A percentile compares a stretch with the other conserved stretches of the same genome.
Conservation (phyloP, 306 rosid species). For the Inga oerstediana region DNA sequence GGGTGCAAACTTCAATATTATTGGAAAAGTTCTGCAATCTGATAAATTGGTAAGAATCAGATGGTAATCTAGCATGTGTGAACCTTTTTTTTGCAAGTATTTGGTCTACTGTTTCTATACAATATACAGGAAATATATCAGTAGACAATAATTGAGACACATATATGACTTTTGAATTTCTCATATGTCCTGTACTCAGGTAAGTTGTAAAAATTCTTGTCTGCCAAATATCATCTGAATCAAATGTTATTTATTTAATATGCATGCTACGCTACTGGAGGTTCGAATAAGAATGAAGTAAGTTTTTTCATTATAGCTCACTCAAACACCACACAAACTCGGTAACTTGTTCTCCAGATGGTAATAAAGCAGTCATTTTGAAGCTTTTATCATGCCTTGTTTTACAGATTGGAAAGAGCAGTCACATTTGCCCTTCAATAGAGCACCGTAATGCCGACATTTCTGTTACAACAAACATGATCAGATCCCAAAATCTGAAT, state of each 20-base stretch:
- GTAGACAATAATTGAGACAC: too few relatives aligned
- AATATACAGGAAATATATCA: too few relatives aligned
- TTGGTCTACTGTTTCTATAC: too few relatives aligned
- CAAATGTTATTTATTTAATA: not conserved
- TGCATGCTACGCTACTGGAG: not conserved
- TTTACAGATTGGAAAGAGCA: constrained; percentile 44
- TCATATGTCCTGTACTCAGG: not conserved
- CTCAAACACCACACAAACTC: not conserved
- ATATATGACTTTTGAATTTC: not conserved
- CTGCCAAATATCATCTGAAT: not conserved
- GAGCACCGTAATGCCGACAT: not conserved
- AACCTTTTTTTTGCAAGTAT: too few relatives aligned
- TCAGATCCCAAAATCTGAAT: constrained; percentile 41
- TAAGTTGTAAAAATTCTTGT: not conserved
- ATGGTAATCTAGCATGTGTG: not conserved
- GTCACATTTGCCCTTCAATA: constrained; percentile 22
- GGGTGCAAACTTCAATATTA: constrained; percentile 29
- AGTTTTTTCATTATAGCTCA: not conserved
- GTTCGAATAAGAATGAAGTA: not conserved
- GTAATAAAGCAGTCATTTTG: not conserved
- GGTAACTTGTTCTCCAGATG: not conserved
- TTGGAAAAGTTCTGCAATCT: constrained; percentile 38
- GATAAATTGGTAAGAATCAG: constrained; percentile 38
- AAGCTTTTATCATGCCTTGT: not conserved
- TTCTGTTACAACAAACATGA: constrained; percentile 1